Evolutionary conservation across 129 eudicot genomes (phyloP), one percentile per base, ranked within the genome.

Genomic region (Mikania micrantha): DNA sequence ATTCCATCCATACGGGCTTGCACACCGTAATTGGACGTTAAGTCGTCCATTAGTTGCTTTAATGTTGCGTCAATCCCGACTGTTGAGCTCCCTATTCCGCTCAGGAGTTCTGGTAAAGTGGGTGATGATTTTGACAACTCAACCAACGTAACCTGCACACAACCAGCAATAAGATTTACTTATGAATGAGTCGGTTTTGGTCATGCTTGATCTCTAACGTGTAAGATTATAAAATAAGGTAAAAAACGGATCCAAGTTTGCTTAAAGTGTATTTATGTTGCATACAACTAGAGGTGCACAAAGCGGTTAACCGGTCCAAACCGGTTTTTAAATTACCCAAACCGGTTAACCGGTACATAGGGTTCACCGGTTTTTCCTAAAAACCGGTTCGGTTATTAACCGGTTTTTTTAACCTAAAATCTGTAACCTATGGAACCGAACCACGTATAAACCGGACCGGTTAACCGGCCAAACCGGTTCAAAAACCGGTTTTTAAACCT

Each of bases 1-100:
- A 83, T 87, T n/a, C 95, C 92, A 13, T 90, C 96, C 96, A 90
- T 86, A 48, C 96, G 87, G 35, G 96, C 95, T 80, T 87, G 95
- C 48, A 91, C 82, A 15, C 93, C 92, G 22, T 85, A 79, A n/a
- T 76, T 75, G 25, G 76, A 75, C 17, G 83, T 74, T 74, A 85
- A 58, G 4, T 82, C 88, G 41, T 87, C 77, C 52, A 84, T 42
- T 54, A 91, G 53, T 69, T 74, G 78, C 71, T 80, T 87, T 57
- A 87, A 57, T 31, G 88, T 73, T 4, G 52, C 73, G 74, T 87
- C 90, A 29, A 79, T 85, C 64, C 88, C 92, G 48, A 67, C 83
- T 16, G 86, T 38, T 17, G 88, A 78, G 74, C 82, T 79, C 68
- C 92, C 93, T 9, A 85, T 63, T 59, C 86, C 83, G 17, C 77